Percentiles rank a stretch among this genome's conserved stretches.
Evolutionary conservation across 2,329 filamentous ascomycete genomes (phyloP).

Genomic region (Talaromyces sp.): DNA sequence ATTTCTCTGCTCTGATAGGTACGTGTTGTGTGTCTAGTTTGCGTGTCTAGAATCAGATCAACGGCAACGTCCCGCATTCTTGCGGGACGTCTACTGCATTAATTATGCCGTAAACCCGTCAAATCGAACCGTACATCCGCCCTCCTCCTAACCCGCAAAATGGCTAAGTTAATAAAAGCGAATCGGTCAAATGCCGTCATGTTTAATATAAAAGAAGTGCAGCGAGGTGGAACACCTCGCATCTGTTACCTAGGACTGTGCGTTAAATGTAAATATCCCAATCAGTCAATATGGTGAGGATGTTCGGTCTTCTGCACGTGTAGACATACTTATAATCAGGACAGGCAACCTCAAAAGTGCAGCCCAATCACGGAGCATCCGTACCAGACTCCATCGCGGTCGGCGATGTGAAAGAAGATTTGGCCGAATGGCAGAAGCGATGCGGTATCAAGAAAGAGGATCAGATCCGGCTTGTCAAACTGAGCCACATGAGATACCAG

Average conservation of each 20-base stretch:
- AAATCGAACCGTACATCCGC: background rate
- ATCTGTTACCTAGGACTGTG: no score
- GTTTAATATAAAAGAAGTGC: background rate
- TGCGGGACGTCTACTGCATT: background rate
- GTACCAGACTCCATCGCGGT: constrained; percentile 21
- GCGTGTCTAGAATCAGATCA: background rate
- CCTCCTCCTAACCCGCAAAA: constrained; percentile 1
- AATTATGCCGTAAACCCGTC: background rate
- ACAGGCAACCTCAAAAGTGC: background rate
- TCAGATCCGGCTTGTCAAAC: constrained; percentile 47
- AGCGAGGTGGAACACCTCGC: no score
- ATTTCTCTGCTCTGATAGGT: background rate
- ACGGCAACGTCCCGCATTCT: background rate
- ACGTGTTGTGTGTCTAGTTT: background rate
- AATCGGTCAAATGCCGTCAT: background rate
- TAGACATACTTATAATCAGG: background rate
- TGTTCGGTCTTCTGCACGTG: background rate
- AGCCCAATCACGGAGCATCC: constrained; percentile 2
- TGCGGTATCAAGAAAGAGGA: constrained; percentile 39
- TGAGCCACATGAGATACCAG: constrained; percentile 54
- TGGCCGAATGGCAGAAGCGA: constrained; percentile 22
- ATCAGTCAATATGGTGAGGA: background rate
- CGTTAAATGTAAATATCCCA: background rate
- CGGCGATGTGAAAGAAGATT: constrained; percentile 18
- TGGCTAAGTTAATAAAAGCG: no score